phyloP scores from a whole-genome alignment of 2,329 filamentous ascomycete genomes.

The Drechmeria coniospora region DNA sequence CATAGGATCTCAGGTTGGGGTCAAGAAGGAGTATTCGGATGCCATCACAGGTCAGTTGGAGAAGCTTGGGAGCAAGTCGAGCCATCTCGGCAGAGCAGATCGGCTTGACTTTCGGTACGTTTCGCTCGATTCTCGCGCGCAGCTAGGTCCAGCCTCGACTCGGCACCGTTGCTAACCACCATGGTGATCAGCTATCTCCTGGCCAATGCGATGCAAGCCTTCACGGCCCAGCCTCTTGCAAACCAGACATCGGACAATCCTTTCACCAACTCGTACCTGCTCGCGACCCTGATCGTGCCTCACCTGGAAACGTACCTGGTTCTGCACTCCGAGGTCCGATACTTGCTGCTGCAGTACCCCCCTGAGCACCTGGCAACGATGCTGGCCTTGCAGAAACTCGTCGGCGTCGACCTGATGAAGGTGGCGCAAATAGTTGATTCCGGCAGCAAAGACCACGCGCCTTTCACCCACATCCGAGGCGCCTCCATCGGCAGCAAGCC shows the following conservation, averaged over 20 bases:
- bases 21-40: slow-evolving; percentile 32
- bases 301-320: slow-evolving; percentile 45
- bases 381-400: slow-evolving; percentile 39
- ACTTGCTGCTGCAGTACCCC: slow-evolving; percentile 45
- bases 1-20: slow-evolving; percentile 39
- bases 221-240: slow-evolving; percentile 32
- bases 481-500: slow-evolving; percentile 13
- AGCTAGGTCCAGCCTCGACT: too few relatives aligned
- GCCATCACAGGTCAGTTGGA: slow-evolving; percentile 37
- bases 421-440: slow-evolving; percentile 40
- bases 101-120: slow-evolving; percentile 42
- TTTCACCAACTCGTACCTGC: slow-evolving; percentile 34
- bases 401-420: slow-evolving; percentile 41
- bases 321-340: slow-evolving; percentile 33
- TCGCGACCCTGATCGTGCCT: slow-evolving; percentile 43
- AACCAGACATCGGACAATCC: slow-evolving; percentile 38
- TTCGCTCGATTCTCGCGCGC: too few relatives aligned
- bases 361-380: slow-evolving; percentile 40
- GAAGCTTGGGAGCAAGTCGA: slow-evolving; percentile 34
- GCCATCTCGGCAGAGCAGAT: slow-evolving; percentile 34
- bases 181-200: slow-evolving; percentile 42
- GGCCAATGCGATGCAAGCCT: slow-evolving; percentile 43
- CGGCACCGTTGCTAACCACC: neutral
- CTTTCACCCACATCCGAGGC: slow-evolving; percentile 24
- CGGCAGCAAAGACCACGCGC: slow-evolving; percentile 19